Evolutionary conservation across 345 rosid genomes (phyloP), one percentile per base, ranked within the genome.

Genomic region (Moringa oleifera): DNA sequence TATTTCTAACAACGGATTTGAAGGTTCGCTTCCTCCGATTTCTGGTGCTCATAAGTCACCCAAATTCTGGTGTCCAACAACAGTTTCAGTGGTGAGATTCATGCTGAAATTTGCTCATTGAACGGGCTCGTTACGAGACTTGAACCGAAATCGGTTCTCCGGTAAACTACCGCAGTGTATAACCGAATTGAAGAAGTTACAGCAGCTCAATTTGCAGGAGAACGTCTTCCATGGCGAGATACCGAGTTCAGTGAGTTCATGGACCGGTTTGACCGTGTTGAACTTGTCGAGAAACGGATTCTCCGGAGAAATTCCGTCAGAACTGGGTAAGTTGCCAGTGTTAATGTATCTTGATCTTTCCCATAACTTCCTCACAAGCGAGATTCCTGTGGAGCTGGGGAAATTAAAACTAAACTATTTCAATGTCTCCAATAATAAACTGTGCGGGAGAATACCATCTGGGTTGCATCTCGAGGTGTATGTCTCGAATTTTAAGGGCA

Each of bases 351-450:
- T 90, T 24, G 91, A 90, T 76, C 81, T 90, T 57, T 79, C 73
- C 51, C 46, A 82, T 63, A 87, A 81, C 58, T 50, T 79, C 36
- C 64, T 85, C 61, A 71, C 80, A 20, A 95, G 95, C 9, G 28
- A 68, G 7, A 66, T 87, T 2, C 78, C 91, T 20, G 37, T 13
- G 41, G 83, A 68, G 72, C 28, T 90, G 57, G 58, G 82, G 24
- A 81, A 65, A 68, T 66, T 80, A 63, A 83, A 28, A 72, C 80
- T 90, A 9, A 74, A 76, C 20, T 45, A 50, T 50, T 83, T 90
- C 79, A 83, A 90, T 45, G 59, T 90, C 53, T 90, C 97, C 2
- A 37, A 77, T 53, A 90, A 90, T 51, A 53, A 53, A 25, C 66
- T 90, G 2, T 28, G 28, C 56, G 97, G 97, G 0, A 17, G 41